A percentile compares a stretch with the other conserved stretches of the same genome.
phyloP scores from a whole-genome alignment of 306 rosid species.

The Lagenaria siceraria region DNA sequence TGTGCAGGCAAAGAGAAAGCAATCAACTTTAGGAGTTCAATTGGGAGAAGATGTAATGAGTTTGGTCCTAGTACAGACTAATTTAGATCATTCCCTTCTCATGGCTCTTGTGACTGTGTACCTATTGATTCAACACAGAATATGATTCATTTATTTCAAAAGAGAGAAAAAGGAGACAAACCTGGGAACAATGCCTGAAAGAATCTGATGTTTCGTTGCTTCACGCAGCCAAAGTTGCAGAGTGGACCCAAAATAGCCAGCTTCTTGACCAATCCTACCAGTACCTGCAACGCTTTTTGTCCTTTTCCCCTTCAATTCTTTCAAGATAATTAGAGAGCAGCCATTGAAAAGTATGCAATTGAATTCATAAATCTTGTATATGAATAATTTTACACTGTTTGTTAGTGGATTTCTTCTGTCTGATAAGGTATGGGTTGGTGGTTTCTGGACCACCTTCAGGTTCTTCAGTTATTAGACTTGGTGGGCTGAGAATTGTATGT shows the following conservation, averaged over 20 bases:
- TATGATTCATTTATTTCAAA: constrained; percentile 9
- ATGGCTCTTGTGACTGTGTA: constrained; percentile 35
- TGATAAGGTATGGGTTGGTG: background rate
- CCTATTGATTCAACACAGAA: constrained; percentile 15
- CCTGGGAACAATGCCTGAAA: background rate
- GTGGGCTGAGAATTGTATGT: background rate
- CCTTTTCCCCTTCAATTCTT: background rate
- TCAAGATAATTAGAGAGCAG: background rate
- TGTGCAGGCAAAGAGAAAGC: constrained; percentile 59
- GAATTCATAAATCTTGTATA: background rate
- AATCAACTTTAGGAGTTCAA: constrained; percentile 34
- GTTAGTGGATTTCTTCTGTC: background rate
- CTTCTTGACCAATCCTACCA: background rate
- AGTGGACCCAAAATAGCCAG: background rate
- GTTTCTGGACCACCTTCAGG: background rate
- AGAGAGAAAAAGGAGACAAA: background rate
- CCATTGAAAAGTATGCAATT: background rate
- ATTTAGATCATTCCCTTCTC: constrained; percentile 21
- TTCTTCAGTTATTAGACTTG: background rate
- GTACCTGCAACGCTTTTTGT: background rate
- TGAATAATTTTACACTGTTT: background rate
- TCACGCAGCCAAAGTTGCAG: background rate
- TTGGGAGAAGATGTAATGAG: constrained; percentile 36
- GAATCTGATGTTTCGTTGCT: background rate
- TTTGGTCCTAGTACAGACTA: constrained; percentile 19